Conservation (phyloP, 495 filamentous ascomycete species). For the Aspergillus saccharolyticus region DNA sequence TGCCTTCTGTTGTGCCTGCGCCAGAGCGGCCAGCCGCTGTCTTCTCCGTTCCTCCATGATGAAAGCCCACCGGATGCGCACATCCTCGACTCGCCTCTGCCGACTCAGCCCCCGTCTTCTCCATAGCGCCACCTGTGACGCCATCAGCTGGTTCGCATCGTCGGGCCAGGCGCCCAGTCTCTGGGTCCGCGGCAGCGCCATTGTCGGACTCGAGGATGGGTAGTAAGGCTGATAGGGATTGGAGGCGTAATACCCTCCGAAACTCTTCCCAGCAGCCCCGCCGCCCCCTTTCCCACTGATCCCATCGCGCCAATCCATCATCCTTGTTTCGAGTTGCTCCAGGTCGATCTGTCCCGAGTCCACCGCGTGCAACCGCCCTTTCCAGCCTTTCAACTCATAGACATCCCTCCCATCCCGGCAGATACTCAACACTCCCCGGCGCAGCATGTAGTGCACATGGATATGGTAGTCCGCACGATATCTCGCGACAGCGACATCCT, state of each 20-base stretch:
- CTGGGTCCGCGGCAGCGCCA: neutral
- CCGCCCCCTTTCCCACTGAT: neutral
- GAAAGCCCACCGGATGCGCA: conserved; percentile 19
- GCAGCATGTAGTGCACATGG: conserved; percentile 28
- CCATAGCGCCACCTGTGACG: conserved; percentile 23
- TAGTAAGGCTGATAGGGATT: neutral
- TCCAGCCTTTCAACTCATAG: conserved; percentile 24
- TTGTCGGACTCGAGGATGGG: neutral
- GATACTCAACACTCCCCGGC: conserved; percentile 20
- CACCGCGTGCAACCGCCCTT: conserved; percentile 17
- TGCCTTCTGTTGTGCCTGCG: conserved; percentile 6
- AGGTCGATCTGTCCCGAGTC: neutral
- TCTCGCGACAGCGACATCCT: conserved; percentile 22
- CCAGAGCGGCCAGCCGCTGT: conserved; percentile 13
- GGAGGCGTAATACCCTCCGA: neutral
- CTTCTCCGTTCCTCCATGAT: conserved; percentile 26
- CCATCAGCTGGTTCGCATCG: conserved; percentile 19
- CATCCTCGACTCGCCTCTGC: conserved; percentile 14
- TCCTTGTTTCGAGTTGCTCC: neutral
- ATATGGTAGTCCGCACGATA: conserved; percentile 36
- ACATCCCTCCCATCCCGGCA: conserved; percentile 29
- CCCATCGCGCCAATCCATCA: neutral
- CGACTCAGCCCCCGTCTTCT: conserved; percentile 15
- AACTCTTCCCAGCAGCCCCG: neutral
- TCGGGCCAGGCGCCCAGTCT: conserved; percentile 18